phyloP scores from a whole-genome alignment of 2,329 filamentous ascomycete species.

The Helicocarpus griseus region DNA sequence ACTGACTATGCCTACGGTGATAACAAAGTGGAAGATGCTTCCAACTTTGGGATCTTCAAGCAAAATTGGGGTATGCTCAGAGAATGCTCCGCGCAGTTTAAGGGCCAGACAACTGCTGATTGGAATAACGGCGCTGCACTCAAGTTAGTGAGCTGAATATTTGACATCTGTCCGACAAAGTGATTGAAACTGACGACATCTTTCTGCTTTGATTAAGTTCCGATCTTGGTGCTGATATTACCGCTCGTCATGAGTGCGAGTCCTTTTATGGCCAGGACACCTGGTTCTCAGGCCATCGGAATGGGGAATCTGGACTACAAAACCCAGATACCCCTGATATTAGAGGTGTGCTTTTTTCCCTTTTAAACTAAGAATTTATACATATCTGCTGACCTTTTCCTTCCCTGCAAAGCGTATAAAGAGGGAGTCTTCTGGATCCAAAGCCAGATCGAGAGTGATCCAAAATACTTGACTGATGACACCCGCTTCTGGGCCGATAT shows the following conservation, averaged over 20 bases:
- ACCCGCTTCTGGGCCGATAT: constrained; percentile 4
- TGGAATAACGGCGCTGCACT: constrained; percentile 20
- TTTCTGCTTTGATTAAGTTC: too few species aligned
- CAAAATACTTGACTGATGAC: constrained; percentile 2
- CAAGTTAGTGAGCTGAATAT: constrained; percentile 15
- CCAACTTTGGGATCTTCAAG: constrained; percentile 26
- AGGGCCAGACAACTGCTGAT: constrained; percentile 13
- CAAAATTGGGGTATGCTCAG: constrained; percentile 24
- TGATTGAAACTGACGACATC: not conserved
- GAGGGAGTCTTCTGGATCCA: not conserved
- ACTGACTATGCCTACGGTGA: constrained; percentile 19
- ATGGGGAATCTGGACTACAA: constrained; percentile 14
- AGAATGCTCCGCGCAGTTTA: constrained; percentile 18
- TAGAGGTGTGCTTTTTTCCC: constrained; percentile 12
- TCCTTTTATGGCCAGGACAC: constrained; percentile 14
- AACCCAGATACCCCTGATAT: constrained; percentile 17
- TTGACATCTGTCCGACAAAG: not conserved
- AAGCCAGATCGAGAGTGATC: constrained; percentile 1
- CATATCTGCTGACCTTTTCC: too few species aligned
- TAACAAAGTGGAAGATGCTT: constrained; percentile 19
- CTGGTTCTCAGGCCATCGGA: constrained; percentile 18
- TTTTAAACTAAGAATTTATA: not conserved
- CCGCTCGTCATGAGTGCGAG: constrained; percentile 17
- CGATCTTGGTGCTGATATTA: constrained; percentile 14
- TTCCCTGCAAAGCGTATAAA: not conserved